Evolutionary conservation across 1,284 basidiomycete genomes (phyloP).

Genomic region (Apiotrichum akiyoshidainum): DNA sequence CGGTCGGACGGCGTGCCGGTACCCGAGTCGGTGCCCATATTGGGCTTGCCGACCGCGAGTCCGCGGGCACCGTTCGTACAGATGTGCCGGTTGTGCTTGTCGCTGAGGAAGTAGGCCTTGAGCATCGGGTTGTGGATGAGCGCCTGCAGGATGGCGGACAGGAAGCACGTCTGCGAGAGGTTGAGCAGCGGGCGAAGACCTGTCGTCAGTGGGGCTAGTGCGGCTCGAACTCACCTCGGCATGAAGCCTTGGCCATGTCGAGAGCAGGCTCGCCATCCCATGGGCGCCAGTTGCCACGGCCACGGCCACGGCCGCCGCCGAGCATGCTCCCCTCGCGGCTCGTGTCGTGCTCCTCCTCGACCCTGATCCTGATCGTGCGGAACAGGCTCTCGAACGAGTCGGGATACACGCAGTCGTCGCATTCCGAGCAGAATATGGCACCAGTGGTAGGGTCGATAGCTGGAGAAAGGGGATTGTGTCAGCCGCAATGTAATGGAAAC

Average conservation of each 20-base stretch:
- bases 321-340: constrained; percentile 57
- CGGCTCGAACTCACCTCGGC: constrained; percentile 29
- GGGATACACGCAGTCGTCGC: constrained; percentile 61
- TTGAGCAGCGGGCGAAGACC: constrained; percentile 84
- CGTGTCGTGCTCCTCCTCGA: constrained; percentile 57
- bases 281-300: constrained; percentile 33
- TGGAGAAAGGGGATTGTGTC: constrained; percentile 30
- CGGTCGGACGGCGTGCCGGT: constrained; percentile 29
- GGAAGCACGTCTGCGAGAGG: constrained; percentile 84
- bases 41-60: constrained; percentile 35
- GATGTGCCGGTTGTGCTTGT: constrained; percentile 53
- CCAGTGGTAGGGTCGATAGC: constrained; percentile 62
- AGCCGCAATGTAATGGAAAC: no score
- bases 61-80: constrained; percentile 37
- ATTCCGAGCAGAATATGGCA: constrained; percentile 59
- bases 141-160: constrained; percentile 89
- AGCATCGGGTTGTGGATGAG: constrained; percentile 89
- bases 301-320: constrained; percentile 48
- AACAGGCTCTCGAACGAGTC: constrained; percentile 52
- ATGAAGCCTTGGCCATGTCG: constrained; percentile 19
- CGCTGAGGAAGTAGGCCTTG: constrained; percentile 83
- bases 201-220: constrained; percentile 31
- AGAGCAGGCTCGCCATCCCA: constrained; percentile 24
- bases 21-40: constrained; percentile 11
- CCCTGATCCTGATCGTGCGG: constrained; percentile 49